phyloP scores from a whole-genome alignment of 2,329 filamentous ascomycete genomes.

The Fusarium sp. region DNA sequence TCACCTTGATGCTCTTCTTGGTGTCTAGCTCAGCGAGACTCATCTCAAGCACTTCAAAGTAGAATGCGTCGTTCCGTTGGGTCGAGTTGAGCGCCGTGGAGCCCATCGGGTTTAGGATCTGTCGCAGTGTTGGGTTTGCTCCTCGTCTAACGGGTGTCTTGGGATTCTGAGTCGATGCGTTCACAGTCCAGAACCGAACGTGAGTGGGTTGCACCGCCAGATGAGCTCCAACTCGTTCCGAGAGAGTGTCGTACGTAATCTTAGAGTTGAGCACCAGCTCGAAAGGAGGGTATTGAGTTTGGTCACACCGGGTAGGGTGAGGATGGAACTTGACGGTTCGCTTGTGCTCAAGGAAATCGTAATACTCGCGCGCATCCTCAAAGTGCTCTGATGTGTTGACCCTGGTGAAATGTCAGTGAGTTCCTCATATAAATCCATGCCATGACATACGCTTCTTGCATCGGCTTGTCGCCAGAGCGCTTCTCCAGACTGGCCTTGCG shows the following conservation, averaged over 20 bases:
- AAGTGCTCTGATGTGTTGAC: constrained; percentile 60
- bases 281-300: constrained; percentile 73
- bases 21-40: constrained; percentile 93
- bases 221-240: constrained; percentile 83
- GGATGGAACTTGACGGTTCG: constrained; percentile 83
- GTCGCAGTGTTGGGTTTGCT: constrained; percentile 76
- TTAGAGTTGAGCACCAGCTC: constrained; percentile 85
- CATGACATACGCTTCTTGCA: constrained; percentile 49
- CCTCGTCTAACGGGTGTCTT: constrained; percentile 82
- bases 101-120: constrained; percentile 82
- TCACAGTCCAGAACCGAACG: constrained; percentile 90
- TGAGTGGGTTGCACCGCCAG: constrained; percentile 85
- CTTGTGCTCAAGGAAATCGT: constrained; percentile 91
- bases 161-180: constrained; percentile 79
- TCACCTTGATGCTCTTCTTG: constrained; percentile 87
- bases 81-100: constrained; percentile 74
- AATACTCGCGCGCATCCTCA: constrained; percentile 85
- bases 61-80: constrained; percentile 82
- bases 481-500: constrained; percentile 54
- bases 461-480: constrained; percentile 44
- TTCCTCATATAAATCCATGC: not conserved
- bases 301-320: constrained; percentile 68
- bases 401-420: constrained; percentile 29
- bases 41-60: constrained; percentile 94
- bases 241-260: constrained; percentile 88